Evolutionary conservation across 495 filamentous ascomycete species (phyloP).

Genomic region (Penicillium parvum): DNA sequence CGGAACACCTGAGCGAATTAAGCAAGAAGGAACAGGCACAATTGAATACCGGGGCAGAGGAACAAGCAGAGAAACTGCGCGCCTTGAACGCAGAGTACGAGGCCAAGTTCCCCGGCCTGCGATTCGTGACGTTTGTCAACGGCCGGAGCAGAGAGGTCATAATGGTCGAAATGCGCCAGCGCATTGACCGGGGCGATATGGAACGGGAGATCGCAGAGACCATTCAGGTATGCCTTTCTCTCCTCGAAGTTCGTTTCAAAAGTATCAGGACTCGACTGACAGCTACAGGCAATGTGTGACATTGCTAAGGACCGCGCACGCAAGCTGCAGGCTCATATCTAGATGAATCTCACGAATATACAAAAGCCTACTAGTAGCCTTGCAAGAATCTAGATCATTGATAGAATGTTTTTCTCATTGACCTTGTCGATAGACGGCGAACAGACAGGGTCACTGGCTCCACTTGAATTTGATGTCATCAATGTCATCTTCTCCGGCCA

Average conservation of each 20-base stretch:
- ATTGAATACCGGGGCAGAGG: conserved; percentile 52
- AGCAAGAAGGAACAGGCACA: conserved; percentile 77
- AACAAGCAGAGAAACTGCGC: conserved; percentile 44
- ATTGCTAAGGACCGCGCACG: conserved; percentile 60
- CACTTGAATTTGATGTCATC: conserved; percentile 33
- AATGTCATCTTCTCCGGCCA: conserved; percentile 14
- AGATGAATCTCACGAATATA: conserved; percentile 1
- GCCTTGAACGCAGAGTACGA: conserved; percentile 80
- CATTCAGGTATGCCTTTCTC: conserved; percentile 58
- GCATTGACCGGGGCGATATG: conserved; percentile 67
- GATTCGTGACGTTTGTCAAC: conserved; percentile 93
- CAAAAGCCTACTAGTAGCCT: neutral
- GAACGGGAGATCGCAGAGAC: conserved; percentile 66
- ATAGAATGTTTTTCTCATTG: conserved; percentile 1
- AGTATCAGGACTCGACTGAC: neutral
- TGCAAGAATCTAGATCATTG: neutral
- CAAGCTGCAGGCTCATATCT: conserved; percentile 41
- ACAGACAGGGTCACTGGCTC: conserved; percentile 13
- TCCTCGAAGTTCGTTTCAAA: neutral
- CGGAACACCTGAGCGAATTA: conserved; percentile 62
- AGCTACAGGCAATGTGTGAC: conserved; percentile 62
- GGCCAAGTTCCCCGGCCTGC: conserved; percentile 70
- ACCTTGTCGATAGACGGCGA: conserved; percentile 1
- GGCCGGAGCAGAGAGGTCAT: conserved; percentile 67
- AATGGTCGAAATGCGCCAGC: conserved; percentile 76